These are phyloP conservation scores for Lophium mytilinum DNA, from an alignment of 495 filamentous ascomycete genomes.

Conservation along the genomic window DNA sequence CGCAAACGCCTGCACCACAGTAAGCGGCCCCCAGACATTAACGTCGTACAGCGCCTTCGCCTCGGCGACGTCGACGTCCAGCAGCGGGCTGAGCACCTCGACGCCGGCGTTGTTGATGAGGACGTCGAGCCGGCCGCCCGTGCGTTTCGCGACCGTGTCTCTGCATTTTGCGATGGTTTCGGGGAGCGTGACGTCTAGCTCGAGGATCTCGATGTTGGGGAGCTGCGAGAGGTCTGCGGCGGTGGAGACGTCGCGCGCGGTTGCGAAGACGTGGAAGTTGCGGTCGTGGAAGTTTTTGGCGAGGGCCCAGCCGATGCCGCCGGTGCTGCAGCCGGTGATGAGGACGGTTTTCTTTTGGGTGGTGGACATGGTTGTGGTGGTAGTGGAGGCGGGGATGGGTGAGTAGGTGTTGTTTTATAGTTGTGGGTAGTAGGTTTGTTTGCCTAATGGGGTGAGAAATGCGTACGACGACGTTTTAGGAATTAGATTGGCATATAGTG, in stretches of 20 bases:
- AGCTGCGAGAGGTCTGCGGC: constrained; percentile 7
- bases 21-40: constrained; percentile 37
- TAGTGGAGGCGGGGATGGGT: too few species aligned
- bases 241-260: constrained; percentile 19
- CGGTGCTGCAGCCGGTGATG: constrained; percentile 28
- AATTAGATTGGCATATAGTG: too few species aligned
- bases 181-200: background rate
- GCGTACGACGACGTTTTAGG: too few species aligned
- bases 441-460: too few species aligned
- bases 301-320: constrained; percentile 23
- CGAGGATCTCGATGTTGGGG: background rate
- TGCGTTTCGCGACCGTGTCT: background rate
- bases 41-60: constrained; percentile 34
- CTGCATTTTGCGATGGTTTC: background rate
- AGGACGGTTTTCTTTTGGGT: constrained; percentile 9
- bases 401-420: too few species aligned
- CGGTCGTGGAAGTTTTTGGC: constrained; percentile 15
- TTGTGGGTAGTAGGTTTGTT: too few species aligned
- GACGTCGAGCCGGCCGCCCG: constrained; percentile 6
- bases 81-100: background rate
- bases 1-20: constrained; percentile 36
- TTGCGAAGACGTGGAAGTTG: constrained; percentile 30
- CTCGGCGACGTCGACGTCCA: constrained; percentile 9
- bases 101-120: constrained; percentile 20
- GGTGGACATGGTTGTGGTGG: too few species aligned